Base-by-base conservation (phyloP, 208 protist species). In the Crithidia expoeki region DNA sequence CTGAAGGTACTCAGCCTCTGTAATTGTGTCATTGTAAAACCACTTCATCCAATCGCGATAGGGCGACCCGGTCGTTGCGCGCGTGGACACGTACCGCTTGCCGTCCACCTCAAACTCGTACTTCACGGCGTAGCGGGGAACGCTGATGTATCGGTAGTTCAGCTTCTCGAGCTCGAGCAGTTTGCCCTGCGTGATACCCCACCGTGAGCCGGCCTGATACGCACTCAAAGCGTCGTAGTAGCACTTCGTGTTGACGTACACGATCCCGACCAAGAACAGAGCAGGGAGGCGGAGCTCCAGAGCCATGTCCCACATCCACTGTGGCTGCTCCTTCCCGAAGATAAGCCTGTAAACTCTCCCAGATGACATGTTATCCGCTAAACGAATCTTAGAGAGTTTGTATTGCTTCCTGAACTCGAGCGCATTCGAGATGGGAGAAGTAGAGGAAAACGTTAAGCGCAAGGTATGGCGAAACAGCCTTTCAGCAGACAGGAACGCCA, bases 31-130 rank as follows among this genome's bases (percentile, higher is more conserved):
- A 25, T 83, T 84, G 72, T 96, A 94, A 46, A 84, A 92, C 28
- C 63, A 46, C 32, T 70, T 38, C 88, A 96, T 94, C 86, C 88
- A 94, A 58, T 85, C 81, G 25, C 88, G 80, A 68, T 94, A 96
- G 12, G 89, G 88, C 25, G 87, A 94, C 11, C 88, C 88, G 0
- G 91, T 96, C 42, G 91, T 96, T 16, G 86, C 85, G 38, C 91
- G 74, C 46, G 84, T 93, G 19, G 86, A 93, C 12, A 87, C 72
- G 60, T 94, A 94, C 30, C 59, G 79, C 74, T 90, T 88, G 2
- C 91, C 91, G 33, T 96, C 88, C 50, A 96, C 83, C 61, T 90
- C 84, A 44, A 83, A 96, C 72, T 94, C 88, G 68, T 96, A 96
- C 70, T 83, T 85, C 11, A 93, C 84, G 4, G 88, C 76, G 68